phyloP scores from a whole-genome alignment of 2,329 filamentous ascomycete genomes.

The Trichophyton simii region DNA sequence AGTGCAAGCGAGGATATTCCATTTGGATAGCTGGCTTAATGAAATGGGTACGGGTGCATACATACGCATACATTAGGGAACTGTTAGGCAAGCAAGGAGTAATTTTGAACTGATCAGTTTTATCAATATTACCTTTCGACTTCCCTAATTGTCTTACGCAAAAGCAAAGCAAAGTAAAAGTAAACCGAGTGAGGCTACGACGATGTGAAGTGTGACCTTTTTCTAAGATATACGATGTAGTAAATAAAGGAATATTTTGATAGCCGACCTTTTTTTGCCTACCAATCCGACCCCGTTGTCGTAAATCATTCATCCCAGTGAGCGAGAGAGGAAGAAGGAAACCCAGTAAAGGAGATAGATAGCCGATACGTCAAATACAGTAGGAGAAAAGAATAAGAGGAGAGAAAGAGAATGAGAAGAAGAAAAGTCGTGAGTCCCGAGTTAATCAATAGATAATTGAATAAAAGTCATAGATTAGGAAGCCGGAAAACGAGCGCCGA shows the following conservation, averaged over 20 bases:
- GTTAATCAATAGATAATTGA: background rate
- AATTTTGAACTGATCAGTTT: background rate
- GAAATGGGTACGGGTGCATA: conserved; percentile 1
- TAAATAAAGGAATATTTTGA: background rate
- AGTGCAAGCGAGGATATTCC: background rate
- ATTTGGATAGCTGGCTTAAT: background rate
- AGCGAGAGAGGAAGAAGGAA: background rate
- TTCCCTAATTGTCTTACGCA: background rate
- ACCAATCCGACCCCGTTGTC: background rate
- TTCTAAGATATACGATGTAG: background rate
- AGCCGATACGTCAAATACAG: background rate
- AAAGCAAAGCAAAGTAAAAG: background rate
- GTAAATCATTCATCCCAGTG: background rate
- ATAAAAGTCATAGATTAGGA: background rate
- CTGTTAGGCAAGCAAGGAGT: background rate
- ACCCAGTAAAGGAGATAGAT: background rate
- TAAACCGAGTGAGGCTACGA: background rate
- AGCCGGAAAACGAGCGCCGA: background rate
- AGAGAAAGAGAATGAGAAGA: background rate
- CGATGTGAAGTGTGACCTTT: background rate
- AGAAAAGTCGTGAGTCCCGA: background rate
- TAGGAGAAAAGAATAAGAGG: background rate
- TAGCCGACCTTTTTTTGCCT: background rate
- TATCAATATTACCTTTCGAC: background rate
- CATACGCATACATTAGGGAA: background rate